Evolutionary conservation across 768 basidiomycete genomes (phyloP).

Genomic region (Dictyophora rubrovolvata): DNA sequence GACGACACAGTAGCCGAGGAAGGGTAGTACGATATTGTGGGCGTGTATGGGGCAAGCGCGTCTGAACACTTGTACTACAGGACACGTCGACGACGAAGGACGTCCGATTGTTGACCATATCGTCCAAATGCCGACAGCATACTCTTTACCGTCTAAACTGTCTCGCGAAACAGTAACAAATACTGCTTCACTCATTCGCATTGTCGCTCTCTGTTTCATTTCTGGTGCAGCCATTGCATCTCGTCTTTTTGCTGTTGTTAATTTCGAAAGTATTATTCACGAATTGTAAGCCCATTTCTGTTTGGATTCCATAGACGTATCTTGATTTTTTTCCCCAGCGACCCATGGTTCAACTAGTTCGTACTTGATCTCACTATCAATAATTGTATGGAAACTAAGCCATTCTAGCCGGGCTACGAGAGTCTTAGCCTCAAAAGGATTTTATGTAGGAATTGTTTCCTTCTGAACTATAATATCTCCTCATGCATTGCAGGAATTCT

Average conservation of each 20-base stretch:
- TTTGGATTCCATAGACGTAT: conserved; percentile 10
- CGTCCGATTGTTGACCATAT: not conserved
- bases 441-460: conserved; percentile 54
- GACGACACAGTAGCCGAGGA: not conserved
- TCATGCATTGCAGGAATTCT: conserved; percentile 70
- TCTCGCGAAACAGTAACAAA: conserved; percentile 67
- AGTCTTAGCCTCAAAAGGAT: conserved; percentile 85
- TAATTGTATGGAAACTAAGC: conserved; percentile 13
- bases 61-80: not conserved
- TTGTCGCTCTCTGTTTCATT: conserved; percentile 82
- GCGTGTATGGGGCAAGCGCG: not conserved
- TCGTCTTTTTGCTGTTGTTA: conserved; percentile 92
- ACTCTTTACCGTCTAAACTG: conserved; percentile 11
- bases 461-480: conserved; percentile 1
- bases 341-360: conserved; percentile 99
- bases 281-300: conserved; percentile 68
- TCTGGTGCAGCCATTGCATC: conserved; percentile 93
- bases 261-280: conserved; percentile 99
- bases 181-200: conserved; percentile 82
- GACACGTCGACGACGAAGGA: conserved; percentile 6
- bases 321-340: conserved; percentile 34
- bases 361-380: conserved; percentile 22
- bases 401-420: conserved; percentile 74
- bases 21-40: not conserved
- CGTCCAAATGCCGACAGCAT: conserved; percentile 10